Evolutionary conservation across 257 asterid species (phyloP).

Genomic region (Linderniella brevidens): DNA sequence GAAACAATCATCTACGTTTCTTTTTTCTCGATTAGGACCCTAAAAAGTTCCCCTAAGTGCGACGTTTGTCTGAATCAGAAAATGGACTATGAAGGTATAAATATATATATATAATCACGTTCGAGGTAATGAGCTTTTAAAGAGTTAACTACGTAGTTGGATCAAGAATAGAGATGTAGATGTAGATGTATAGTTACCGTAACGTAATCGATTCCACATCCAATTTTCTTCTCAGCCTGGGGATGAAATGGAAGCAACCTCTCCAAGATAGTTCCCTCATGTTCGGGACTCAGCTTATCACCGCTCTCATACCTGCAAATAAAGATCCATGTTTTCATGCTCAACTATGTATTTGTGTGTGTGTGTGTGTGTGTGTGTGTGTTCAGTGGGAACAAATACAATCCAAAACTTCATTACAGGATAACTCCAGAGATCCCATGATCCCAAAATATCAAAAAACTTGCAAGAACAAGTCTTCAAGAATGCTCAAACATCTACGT

Average conservation of each 20-base stretch:
- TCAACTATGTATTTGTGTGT: no score
- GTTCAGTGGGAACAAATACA: no score
- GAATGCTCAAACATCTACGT: no score
- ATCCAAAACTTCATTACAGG: no score
- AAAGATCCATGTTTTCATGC: background rate
- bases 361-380: no score
- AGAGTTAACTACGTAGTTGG: background rate
- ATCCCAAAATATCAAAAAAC: no score
- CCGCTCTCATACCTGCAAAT: conserved; percentile 61
- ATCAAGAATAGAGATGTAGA: background rate
- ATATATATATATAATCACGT: background rate
- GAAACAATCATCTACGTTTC: no score
- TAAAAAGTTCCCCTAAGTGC: no score
- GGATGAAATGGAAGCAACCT: conserved; percentile 87
- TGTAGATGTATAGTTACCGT: conserved; percentile 18
- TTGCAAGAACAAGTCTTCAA: no score
- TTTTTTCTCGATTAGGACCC: no score
- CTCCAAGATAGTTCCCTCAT: conserved; percentile 56
- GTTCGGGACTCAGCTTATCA: conserved; percentile 64
- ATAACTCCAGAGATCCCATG: no score
- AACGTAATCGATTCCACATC: conserved; percentile 62
- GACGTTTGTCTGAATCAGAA: no score
- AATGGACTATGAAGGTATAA: background rate
- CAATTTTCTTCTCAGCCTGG: conserved; percentile 52
- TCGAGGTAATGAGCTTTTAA: background rate